Conservation (phyloP, 1,139 yeast species). For the Pichia sp. region DNA sequence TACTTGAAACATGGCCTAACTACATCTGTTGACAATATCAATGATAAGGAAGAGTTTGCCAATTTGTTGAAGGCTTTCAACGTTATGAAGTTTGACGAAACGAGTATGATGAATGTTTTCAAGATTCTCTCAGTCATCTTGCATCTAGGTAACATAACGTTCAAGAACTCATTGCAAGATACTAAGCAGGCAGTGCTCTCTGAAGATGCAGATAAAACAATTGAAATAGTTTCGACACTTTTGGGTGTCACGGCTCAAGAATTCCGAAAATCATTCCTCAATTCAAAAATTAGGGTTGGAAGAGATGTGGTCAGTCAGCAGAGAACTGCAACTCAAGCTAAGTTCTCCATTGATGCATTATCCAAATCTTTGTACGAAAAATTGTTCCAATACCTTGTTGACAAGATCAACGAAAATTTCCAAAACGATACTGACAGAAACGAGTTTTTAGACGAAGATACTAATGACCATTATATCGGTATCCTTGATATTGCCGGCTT, state of each 20-base stretch:
- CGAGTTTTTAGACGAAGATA: constrained; percentile 12
- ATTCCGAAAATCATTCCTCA: constrained; percentile 53
- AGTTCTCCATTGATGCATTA: constrained; percentile 76
- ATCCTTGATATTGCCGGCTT: constrained; percentile 97
- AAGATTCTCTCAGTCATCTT: constrained; percentile 68
- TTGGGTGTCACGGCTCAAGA: constrained; percentile 54
- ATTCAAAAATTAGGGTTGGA: constrained; percentile 90
- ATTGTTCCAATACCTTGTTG: constrained; percentile 71
- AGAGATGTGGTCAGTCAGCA: constrained; percentile 78
- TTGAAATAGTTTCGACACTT: constrained; percentile 41
- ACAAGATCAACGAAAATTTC: constrained; percentile 67
- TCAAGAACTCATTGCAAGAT: constrained; percentile 47
- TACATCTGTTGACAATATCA: constrained; percentile 55
- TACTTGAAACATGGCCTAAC: constrained; percentile 52
- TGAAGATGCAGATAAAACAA: constrained; percentile 44
- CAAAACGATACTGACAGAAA: constrained; percentile 2
- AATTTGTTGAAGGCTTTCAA: constrained; percentile 58
- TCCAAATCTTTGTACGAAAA: constrained; percentile 84
- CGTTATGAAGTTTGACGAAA: constrained; percentile 60
- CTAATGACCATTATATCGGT: constrained; percentile 62
- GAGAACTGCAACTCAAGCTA: constrained; percentile 73
- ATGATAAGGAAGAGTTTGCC: constrained; percentile 65
- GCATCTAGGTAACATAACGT: constrained; percentile 79
- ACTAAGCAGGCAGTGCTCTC: constrained; percentile 77
- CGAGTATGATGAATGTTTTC: constrained; percentile 55